Evolutionary conservation across 2,329 filamentous ascomycete species (phyloP).

Genomic region (Volutella citrinella): DNA sequence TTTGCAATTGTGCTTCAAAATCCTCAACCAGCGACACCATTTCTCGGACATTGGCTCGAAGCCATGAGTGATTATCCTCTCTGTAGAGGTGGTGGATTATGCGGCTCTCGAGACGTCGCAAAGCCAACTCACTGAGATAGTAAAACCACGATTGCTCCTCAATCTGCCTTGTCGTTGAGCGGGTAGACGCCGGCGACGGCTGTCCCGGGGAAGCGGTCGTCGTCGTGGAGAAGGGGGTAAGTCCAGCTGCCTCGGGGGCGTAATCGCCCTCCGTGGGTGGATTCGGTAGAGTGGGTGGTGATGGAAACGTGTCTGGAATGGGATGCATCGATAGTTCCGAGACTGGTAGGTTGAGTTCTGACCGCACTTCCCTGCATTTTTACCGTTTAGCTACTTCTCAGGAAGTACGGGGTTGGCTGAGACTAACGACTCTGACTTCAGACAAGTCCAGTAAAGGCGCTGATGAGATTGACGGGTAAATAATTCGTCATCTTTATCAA

Average conservation of each 20-base stretch:
- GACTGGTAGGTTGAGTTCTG: too few relatives aligned
- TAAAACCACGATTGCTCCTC: constrained; percentile 17
- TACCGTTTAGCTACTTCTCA: too few relatives aligned
- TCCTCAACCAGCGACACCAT: constrained; percentile 4
- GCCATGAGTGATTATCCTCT: constrained; percentile 2
- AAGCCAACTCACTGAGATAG: constrained; percentile 13
- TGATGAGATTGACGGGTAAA: too few relatives aligned
- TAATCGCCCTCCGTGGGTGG: too few relatives aligned
- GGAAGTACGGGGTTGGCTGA: background rate
- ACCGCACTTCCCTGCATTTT: constrained; percentile 1
- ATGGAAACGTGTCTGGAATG: too few relatives aligned
- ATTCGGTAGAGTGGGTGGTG: too few relatives aligned
- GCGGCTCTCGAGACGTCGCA: constrained; percentile 8
- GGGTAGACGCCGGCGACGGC: too few relatives aligned
- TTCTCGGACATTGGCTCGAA: constrained; percentile 1
- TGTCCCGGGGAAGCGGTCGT: too few relatives aligned
- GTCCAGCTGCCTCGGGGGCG: too few relatives aligned
- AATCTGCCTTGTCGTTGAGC: background rate
- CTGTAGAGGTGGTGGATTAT: constrained; percentile 10
- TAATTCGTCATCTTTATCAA: too few relatives aligned
- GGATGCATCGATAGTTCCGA: too few relatives aligned
- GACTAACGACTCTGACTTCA: constrained; percentile 5
- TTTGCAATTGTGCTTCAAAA: constrained; percentile 6
- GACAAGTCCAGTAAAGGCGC: constrained; percentile 6
- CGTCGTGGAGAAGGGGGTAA: too few relatives aligned